Percentiles rank a stretch among this genome's conserved stretches.
These are phyloP conservation scores for Albophoma yamanashiensis DNA, from an alignment of 2,329 filamentous ascomycete species.

Conservation along the genomic window DNA sequence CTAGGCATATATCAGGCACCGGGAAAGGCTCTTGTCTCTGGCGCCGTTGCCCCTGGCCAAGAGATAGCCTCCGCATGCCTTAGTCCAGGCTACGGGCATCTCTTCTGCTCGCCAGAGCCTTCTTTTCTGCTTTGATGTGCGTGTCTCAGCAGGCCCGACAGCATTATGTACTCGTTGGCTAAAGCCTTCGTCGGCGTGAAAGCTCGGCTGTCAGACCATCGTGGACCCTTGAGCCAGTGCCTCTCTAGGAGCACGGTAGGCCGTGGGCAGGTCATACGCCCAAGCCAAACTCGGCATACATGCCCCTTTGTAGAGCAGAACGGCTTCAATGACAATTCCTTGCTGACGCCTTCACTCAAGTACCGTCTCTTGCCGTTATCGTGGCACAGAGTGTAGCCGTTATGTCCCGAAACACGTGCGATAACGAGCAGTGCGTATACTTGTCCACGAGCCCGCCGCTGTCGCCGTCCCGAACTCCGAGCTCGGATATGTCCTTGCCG, in stretches of 20 bases:
- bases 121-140: not conserved
- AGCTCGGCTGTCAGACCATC: not conserved
- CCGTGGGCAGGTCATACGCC: not conserved
- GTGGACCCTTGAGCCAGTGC: not conserved
- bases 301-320: too few relatives aligned
- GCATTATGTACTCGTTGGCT: not conserved
- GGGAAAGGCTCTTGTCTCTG: not conserved
- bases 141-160: not conserved
- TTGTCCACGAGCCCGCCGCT: slow-evolving; percentile 48
- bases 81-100: not conserved
- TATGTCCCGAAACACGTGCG: slow-evolving; percentile 57
- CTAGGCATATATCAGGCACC: too few relatives aligned
- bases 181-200: too few relatives aligned
- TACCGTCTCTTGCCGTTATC: not conserved
- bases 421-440: slow-evolving; percentile 61
- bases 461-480: slow-evolving; percentile 1
- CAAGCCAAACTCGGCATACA: not conserved
- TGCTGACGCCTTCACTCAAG: not conserved
- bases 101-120: not conserved
- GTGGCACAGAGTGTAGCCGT: slow-evolving; percentile 23
- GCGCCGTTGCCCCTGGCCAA: not conserved
- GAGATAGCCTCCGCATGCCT: not conserved
- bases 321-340: not conserved
- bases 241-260: not conserved
- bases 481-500: slow-evolving; percentile 37